These are phyloP conservation scores for Calonectria crousiana DNA, from an alignment of 2,329 filamentous ascomycete species.

Conservation along the genomic window DNA sequence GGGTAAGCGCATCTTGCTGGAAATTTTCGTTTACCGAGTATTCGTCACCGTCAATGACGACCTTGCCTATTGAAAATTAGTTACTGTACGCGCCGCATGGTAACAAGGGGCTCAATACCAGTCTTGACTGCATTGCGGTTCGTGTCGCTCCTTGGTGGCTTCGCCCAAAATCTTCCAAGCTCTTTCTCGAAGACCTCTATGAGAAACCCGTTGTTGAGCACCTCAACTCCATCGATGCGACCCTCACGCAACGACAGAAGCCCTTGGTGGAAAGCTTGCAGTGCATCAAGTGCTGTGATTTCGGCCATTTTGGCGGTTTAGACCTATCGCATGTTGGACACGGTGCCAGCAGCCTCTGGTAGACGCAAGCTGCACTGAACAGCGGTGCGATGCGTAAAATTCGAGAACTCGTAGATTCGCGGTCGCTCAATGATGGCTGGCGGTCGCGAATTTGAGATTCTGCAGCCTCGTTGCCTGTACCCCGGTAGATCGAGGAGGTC, in stretches of 20 bases:
- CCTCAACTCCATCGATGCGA: conserved; percentile 69
- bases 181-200: conserved; percentile 78
- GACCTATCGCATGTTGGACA: conserved; percentile 61
- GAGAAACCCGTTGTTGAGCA: conserved; percentile 78
- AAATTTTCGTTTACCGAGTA: conserved; percentile 90
- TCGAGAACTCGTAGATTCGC: conserved; percentile 36
- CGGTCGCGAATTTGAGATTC: conserved; percentile 47
- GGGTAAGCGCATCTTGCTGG: conserved; percentile 81
- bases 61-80: conserved; percentile 71
- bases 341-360: conserved; percentile 32
- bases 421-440: conserved; percentile 39
- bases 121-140: conserved; percentile 79
- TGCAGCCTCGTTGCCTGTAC: conserved; percentile 48
- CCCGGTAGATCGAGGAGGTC: conserved; percentile 34
- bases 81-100: conserved; percentile 12
- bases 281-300: conserved; percentile 77
- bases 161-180: conserved; percentile 80
- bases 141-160: conserved; percentile 78
- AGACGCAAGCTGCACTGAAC: conserved; percentile 36
- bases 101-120: conserved; percentile 59
- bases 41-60: conserved; percentile 78
- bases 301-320: conserved; percentile 74
- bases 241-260: conserved; percentile 81
- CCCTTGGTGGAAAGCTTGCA: conserved; percentile 89
- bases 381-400: conserved; percentile 40